Evolutionary conservation across 2,329 filamentous ascomycete species (phyloP).

Genomic region (Cladosporium sp.): DNA sequence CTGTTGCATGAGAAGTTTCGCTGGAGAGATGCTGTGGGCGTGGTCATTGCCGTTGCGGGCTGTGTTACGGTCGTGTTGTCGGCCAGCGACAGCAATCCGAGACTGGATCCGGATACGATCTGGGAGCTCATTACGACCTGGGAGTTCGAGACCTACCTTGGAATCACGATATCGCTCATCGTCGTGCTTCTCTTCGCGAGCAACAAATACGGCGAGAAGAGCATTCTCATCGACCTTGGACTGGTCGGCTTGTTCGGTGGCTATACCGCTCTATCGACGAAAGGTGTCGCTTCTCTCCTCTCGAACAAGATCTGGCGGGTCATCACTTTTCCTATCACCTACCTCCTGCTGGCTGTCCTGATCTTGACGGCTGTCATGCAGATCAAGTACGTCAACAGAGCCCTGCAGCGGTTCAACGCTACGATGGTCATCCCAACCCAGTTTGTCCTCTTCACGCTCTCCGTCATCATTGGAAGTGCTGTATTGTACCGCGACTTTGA

Average conservation of each 20-base stretch:
- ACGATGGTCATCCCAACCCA: conserved; percentile 98
- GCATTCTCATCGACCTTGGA: conserved; percentile 86
- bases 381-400: conserved; percentile 91
- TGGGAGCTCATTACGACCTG: conserved; percentile 82
- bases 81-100: conserved; percentile 82
- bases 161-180: conserved; percentile 70
- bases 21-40: conserved; percentile 78
- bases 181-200: conserved; percentile 75
- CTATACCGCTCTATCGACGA: conserved; percentile 95
- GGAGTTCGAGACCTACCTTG: conserved; percentile 89
- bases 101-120: conserved; percentile 84
- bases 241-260: conserved; percentile 95
- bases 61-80: conserved; percentile 92
- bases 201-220: conserved; percentile 75
- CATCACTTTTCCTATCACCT: conserved; percentile 88
- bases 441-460: conserved; percentile 94
- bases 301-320: conserved; percentile 86
- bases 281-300: conserved; percentile 91
- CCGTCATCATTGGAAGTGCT: conserved; percentile 90
- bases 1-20: conserved; percentile 91
- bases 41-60: conserved; percentile 79
- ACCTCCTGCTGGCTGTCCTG: conserved; percentile 75
- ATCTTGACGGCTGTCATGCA: conserved; percentile 88
- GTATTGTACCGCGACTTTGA: conserved; percentile 95
- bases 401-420: conserved; percentile 88